phyloP scores from a whole-genome alignment of 768 basidiomycete genomes.

The Cystoderma amianthinum region DNA sequence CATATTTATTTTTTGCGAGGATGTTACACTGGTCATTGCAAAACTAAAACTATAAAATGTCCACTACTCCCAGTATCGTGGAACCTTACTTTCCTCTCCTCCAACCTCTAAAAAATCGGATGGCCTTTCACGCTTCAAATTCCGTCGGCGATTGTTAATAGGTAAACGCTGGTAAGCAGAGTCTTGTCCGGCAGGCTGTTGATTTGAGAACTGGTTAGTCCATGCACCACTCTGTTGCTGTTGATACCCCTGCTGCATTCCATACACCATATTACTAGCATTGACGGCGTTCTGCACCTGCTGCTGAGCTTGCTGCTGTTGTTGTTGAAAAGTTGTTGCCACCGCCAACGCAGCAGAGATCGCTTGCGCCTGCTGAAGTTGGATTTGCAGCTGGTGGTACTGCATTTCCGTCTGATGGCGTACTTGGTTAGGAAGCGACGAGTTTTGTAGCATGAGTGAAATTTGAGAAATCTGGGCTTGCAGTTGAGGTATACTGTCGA shows the following conservation, averaged over 20 bases:
- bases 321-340: conserved; percentile 48
- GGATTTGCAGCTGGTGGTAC: conserved; percentile 72
- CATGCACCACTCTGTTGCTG: conserved; percentile 25
- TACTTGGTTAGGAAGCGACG: conserved; percentile 61
- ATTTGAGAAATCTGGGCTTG: conserved; percentile 84
- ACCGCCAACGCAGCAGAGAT: conserved; percentile 59
- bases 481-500: conserved; percentile 71
- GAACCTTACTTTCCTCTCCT: conserved; percentile 57
- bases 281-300: conserved; percentile 22
- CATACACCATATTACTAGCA: conserved; percentile 26
- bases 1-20: background rate
- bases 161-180: conserved; percentile 86
- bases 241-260: conserved; percentile 35
- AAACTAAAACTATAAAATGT: background rate
- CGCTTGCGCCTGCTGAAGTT: conserved; percentile 74
- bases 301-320: conserved; percentile 35
- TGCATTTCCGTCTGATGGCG: conserved; percentile 81
- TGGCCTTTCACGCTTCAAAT: conserved; percentile 75
- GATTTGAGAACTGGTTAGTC: conserved; percentile 49
- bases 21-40: background rate
- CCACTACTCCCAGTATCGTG: conserved; percentile 71
- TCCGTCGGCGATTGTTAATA: conserved; percentile 72
- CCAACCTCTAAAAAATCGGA: conserved; percentile 79
- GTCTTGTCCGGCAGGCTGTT: conserved; percentile 64
- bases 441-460: conserved; percentile 74